phyloP scores from a whole-genome alignment of 2,329 filamentous ascomycete species.

The Alternaria solani region DNA sequence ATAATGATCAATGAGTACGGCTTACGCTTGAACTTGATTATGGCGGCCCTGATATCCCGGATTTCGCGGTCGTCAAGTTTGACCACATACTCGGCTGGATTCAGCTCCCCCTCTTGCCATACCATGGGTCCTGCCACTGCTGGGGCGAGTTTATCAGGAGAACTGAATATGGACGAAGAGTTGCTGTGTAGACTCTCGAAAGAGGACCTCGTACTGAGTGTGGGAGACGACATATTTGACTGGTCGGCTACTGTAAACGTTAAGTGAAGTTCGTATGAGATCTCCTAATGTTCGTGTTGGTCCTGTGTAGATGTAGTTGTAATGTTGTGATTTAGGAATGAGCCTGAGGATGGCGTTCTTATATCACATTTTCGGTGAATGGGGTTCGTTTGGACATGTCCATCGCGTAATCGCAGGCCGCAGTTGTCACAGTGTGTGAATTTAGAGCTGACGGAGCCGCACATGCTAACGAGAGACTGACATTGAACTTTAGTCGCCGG shows the following conservation, averaged over 20 bases:
- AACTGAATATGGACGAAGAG: constrained; percentile 29
- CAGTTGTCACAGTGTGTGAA: constrained; percentile 18
- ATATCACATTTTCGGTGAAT: constrained; percentile 9
- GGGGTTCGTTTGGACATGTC: background rate
- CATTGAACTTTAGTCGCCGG: constrained; percentile 22
- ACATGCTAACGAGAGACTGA: constrained; percentile 28
- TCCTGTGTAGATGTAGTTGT: constrained; percentile 3
- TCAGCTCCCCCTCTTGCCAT: constrained; percentile 42
- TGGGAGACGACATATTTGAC: constrained; percentile 34
- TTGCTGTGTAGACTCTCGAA: constrained; percentile 43
- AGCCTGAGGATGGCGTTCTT: constrained; percentile 12
- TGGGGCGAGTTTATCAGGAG: constrained; percentile 42
- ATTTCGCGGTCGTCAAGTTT: constrained; percentile 38
- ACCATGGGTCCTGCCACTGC: constrained; percentile 43
- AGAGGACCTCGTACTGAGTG: constrained; percentile 41
- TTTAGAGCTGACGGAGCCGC: constrained; percentile 45
- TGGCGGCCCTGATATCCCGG: constrained; percentile 41
- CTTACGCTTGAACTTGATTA: constrained; percentile 45
- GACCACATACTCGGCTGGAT: constrained; percentile 37
- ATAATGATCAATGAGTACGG: background rate
- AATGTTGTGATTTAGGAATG: constrained; percentile 4
- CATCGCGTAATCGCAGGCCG: constrained; percentile 11
- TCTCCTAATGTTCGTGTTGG: background rate
- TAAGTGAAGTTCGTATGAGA: background rate
- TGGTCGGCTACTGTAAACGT: background rate